A percentile compares a stretch with the other conserved stretches of the same genome.
These are phyloP conservation scores for Aspergillus kassunensis DNA, from an alignment of 495 filamentous ascomycete genomes.

Conservation along the genomic window DNA sequence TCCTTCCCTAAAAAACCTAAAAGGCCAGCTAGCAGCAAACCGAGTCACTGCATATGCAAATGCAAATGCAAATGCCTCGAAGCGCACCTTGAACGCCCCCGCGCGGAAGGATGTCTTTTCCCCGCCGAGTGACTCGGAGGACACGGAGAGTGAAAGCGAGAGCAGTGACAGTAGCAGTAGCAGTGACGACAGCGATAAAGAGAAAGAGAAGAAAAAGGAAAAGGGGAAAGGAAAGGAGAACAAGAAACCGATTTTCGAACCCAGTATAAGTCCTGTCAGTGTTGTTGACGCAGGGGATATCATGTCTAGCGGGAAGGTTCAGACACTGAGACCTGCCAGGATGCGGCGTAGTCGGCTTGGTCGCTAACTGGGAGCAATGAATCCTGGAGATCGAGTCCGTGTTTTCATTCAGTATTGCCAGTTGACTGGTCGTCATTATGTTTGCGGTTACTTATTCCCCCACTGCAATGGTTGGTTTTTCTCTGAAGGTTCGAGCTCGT, in stretches of 20 bases:
- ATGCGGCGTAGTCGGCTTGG: not conserved
- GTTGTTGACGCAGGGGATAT: constrained; percentile 13
- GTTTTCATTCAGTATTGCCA: too few species aligned
- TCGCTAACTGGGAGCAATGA: too few species aligned
- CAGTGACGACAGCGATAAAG: constrained; percentile 1
- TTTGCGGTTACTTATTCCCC: too few species aligned
- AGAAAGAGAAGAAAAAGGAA: too few species aligned
- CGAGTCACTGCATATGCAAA: constrained; percentile 6
- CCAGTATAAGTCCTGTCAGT: not conserved
- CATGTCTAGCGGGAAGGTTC: constrained; percentile 15
- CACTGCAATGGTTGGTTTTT: too few species aligned
- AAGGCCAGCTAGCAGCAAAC: constrained; percentile 5
- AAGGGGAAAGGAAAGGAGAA: too few species aligned
- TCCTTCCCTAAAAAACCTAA: constrained; percentile 11
- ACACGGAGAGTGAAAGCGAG: constrained; percentile 14
- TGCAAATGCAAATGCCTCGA: too few species aligned
- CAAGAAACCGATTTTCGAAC: not conserved
- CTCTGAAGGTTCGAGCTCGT: too few species aligned
- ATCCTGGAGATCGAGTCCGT: too few species aligned
- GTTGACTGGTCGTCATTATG: too few species aligned
- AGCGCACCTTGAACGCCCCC: not conserved
- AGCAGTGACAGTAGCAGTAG: constrained; percentile 3
- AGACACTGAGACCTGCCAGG: not conserved
- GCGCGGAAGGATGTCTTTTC: constrained; percentile 6
- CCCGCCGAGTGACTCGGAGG: constrained; percentile 14